These are phyloP conservation scores for Fusarium foetens DNA, from an alignment of 2,329 filamentous ascomycete genomes.

Conservation along the genomic window DNA sequence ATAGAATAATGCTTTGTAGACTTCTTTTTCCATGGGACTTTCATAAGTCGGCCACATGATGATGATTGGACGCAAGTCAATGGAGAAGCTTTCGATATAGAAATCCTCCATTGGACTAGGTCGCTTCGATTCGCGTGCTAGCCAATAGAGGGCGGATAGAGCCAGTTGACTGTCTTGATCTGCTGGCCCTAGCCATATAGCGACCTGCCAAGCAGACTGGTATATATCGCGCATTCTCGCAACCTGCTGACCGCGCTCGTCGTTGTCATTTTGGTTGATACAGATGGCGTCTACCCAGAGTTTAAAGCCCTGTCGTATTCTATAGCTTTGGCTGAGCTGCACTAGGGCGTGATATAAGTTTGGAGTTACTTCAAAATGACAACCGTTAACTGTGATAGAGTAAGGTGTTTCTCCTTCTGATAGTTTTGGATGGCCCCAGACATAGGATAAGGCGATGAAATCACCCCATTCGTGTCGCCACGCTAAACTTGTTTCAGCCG, in stretches of 20 bases:
- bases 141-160: background rate
- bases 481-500: background rate
- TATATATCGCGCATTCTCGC: conserved; percentile 8
- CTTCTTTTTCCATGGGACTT: background rate
- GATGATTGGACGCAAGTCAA: background rate
- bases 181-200: background rate
- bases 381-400: background rate
- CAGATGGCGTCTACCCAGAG: conserved; percentile 1
- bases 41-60: background rate
- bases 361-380: background rate
- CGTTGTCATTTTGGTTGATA: background rate
- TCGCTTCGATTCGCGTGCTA: background rate
- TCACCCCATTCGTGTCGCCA: conserved; percentile 13
- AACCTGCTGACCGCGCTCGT: background rate
- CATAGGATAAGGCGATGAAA: background rate
- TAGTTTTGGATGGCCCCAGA: background rate
- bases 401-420: background rate
- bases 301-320: conserved; percentile 4
- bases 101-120: background rate
- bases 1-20: background rate
- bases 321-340: background rate
- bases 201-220: conserved; percentile 3
- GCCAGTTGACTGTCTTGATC: background rate
- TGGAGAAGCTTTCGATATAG: background rate
- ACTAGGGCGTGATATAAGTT: background rate